These are phyloP conservation scores for Berkeleyomyces rouxiae DNA, from an alignment of 2,329 filamentous ascomycete genomes.

Conservation along the genomic window DNA sequence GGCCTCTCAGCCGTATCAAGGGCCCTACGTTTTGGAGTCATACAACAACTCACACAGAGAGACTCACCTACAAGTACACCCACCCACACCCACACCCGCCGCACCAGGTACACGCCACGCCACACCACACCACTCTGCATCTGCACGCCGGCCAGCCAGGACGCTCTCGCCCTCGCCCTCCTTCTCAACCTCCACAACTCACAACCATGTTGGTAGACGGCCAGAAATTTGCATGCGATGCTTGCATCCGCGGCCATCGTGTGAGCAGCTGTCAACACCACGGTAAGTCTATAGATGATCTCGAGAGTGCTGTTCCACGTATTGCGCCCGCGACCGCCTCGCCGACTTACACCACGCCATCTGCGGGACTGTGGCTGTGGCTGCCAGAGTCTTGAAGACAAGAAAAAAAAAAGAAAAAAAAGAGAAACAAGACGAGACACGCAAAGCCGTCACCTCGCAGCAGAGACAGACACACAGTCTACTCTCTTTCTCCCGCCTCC, in stretches of 20 bases:
- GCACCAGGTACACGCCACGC: background rate
- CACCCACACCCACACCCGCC: background rate
- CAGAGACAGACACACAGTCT: background rate
- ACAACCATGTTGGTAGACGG: slow-evolving; percentile 67
- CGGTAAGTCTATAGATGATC: slow-evolving; percentile 42
- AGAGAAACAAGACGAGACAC: background rate
- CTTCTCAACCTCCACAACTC: background rate
- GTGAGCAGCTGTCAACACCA: slow-evolving; percentile 96
- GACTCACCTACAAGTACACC: background rate
- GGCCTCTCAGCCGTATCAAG: background rate
- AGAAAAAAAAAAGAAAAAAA: background rate
- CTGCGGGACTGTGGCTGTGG: no score
- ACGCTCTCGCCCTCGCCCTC: background rate
- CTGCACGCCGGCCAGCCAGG: background rate
- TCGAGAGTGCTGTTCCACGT: background rate
- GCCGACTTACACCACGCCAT: no score
- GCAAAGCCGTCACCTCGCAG: background rate
- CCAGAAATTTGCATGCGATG: slow-evolving; percentile 95
- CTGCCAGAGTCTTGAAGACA: background rate
- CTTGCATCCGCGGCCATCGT: slow-evolving; percentile 93
- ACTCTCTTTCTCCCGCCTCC: no score
- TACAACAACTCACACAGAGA: background rate
- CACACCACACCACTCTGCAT: background rate
- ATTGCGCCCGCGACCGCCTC: background rate
- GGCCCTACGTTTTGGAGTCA: background rate